These are phyloP conservation scores for Populus pruinosa DNA, from an alignment of 345 rosid species.

Conservation along the genomic window DNA sequence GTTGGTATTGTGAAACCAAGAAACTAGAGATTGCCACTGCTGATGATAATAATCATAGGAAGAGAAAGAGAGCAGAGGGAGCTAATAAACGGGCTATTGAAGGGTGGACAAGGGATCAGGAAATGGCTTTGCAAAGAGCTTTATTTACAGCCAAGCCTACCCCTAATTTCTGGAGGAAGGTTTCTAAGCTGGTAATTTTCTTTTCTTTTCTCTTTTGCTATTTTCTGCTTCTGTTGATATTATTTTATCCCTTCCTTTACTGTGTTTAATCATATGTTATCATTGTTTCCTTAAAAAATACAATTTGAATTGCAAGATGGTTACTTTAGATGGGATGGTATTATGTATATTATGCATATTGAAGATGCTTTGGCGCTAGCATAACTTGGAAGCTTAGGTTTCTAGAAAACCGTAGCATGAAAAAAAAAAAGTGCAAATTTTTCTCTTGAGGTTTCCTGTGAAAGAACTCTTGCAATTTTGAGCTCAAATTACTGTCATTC, in stretches of 20 bases:
- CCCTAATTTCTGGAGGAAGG: constrained; percentile 77
- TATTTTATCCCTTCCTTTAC: background rate
- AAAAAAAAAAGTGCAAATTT: background rate
- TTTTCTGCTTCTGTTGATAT: background rate
- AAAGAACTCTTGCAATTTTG: background rate
- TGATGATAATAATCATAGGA: background rate
- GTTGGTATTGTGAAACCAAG: background rate
- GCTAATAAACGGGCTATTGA: constrained; percentile 4
- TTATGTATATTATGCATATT: background rate
- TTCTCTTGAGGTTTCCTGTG: background rate
- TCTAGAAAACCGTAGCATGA: background rate
- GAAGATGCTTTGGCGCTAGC: too few relatives aligned
- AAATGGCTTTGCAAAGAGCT: constrained; percentile 70
- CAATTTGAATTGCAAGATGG: background rate
- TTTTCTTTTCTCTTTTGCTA: background rate
- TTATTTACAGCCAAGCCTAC: constrained; percentile 64
- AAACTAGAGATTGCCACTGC: background rate
- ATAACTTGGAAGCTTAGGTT: background rate
- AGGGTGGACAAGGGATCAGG: constrained; percentile 74
- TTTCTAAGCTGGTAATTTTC: constrained; percentile 58
- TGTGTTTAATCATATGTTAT: background rate
- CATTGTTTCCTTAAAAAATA: background rate
- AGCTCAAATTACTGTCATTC: background rate
- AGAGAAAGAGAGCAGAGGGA: constrained; percentile 16
- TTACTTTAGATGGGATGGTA: background rate